These are phyloP conservation scores for Phytopythium cucurbitacearum DNA, from an alignment of 352 stramenopile species.

Conservation along the genomic window DNA sequence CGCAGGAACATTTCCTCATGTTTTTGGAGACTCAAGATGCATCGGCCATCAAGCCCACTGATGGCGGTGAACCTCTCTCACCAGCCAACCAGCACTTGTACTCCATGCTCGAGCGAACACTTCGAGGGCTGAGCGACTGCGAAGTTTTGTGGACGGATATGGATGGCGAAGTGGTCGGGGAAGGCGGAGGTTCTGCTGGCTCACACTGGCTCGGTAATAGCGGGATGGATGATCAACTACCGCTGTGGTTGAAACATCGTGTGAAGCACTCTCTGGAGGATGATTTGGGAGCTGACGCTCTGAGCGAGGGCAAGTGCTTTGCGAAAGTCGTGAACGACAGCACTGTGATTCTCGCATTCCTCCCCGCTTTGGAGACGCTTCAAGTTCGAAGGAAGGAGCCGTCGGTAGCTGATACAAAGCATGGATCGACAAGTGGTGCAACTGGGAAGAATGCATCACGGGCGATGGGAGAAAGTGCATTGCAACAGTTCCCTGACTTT, in stretches of 20 bases:
- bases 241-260: slow-evolving; percentile 66
- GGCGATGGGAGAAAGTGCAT: slow-evolving; percentile 1
- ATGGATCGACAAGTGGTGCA: slow-evolving; percentile 7
- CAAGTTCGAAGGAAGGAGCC: slow-evolving; percentile 34
- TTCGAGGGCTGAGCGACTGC: slow-evolving; percentile 75
- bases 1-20: slow-evolving; percentile 83
- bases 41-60: slow-evolving; percentile 5
- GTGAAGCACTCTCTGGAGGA: slow-evolving; percentile 40
- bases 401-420: slow-evolving; percentile 4
- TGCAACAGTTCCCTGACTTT: slow-evolving; percentile 27
- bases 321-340: slow-evolving; percentile 73
- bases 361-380: slow-evolving; percentile 62
- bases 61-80: slow-evolving; percentile 22
- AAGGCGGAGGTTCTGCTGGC: slow-evolving; percentile 1
- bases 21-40: slow-evolving; percentile 54
- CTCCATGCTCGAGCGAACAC: slow-evolving; percentile 81
- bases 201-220: slow-evolving; percentile 19
- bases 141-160: slow-evolving; percentile 85
- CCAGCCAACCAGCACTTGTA: slow-evolving; percentile 79
- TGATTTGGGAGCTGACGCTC: slow-evolving; percentile 17
- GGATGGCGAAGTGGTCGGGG: slow-evolving; percentile 35
- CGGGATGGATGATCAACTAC: slow-evolving; percentile 54
- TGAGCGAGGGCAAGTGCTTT: slow-evolving; percentile 85
- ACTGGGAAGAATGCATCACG: slow-evolving; percentile 6
- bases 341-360: slow-evolving; percentile 73